Evolutionary conservation across 2,329 filamentous ascomycete genomes (phyloP).

Genomic region (Arthrobotrys megalospora): DNA sequence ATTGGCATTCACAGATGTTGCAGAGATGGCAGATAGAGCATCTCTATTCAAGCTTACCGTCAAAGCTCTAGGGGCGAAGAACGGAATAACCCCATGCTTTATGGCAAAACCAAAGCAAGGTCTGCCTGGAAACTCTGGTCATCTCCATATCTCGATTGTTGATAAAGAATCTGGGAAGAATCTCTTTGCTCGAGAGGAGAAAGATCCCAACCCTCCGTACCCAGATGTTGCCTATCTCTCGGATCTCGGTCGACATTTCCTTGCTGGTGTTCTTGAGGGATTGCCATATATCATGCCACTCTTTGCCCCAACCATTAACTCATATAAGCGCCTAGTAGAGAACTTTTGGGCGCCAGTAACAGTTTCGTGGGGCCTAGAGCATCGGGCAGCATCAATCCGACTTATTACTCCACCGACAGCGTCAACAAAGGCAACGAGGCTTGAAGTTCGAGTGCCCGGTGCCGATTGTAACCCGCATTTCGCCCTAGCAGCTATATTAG

Average conservation of each 20-base stretch:
- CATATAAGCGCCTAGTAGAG: conserved; percentile 97
- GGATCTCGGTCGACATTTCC: conserved; percentile 90
- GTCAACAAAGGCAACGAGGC: conserved; percentile 86
- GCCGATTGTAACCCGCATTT: conserved; percentile 92
- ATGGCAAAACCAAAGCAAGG: conserved; percentile 97
- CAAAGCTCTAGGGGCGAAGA: conserved; percentile 87
- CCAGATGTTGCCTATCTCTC: conserved; percentile 84
- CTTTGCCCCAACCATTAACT: conserved; percentile 94
- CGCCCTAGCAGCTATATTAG: conserved; percentile 88
- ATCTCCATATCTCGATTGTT: conserved; percentile 93
- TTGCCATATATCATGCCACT: conserved; percentile 96
- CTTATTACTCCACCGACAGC: conserved; percentile 90
- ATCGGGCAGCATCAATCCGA: conserved; percentile 90
- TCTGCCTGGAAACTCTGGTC: conserved; percentile 92
- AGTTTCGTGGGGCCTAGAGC: conserved; percentile 96
- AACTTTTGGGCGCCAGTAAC: conserved; percentile 99
- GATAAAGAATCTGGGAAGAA: conserved; percentile 82
- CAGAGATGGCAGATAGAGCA: conserved; percentile 91
- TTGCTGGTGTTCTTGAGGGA: conserved; percentile 89
- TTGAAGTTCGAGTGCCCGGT: conserved; percentile 94
- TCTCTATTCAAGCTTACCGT: conserved; percentile 95
- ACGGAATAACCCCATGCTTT: conserved; percentile 95
- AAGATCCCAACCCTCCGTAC: conserved; percentile 80
- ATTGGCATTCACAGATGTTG: conserved; percentile 89
- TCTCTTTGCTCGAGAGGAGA: conserved; percentile 80